Evolutionary conservation across 2,329 filamentous ascomycete species (phyloP).

Genomic region (Dendrostoma leiphaemia): DNA sequence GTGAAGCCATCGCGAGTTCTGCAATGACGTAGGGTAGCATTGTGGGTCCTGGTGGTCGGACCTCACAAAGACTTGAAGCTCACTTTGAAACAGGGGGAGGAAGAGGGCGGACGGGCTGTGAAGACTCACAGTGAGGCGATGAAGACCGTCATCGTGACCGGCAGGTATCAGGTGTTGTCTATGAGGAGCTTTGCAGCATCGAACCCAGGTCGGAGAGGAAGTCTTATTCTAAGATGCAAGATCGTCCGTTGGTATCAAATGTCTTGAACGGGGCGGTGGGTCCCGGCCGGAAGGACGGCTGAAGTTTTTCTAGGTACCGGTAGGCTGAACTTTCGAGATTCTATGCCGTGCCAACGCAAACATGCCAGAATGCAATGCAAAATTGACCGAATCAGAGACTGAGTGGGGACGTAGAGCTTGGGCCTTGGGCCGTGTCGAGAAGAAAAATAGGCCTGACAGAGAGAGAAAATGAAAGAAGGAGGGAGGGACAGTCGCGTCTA

Average conservation of each 20-base stretch:
- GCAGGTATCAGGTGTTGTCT: slow-evolving; percentile 2
- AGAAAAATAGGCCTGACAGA: too few species aligned
- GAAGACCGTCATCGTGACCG: slow-evolving; percentile 48
- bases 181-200: background rate
- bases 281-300: background rate
- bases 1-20: background rate
- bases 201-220: background rate
- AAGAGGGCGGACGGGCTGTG: background rate
- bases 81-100: background rate
- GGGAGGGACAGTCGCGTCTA: background rate
- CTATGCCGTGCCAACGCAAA: background rate
- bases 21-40: slow-evolving; percentile 13
- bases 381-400: background rate
- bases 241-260: too few species aligned
- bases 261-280: background rate
- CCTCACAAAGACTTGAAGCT: background rate
- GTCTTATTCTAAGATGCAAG: too few species aligned
- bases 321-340: slow-evolving; percentile 1
- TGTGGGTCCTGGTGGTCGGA: slow-evolving; percentile 8
- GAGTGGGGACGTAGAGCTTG: background rate
- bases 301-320: slow-evolving; percentile 4
- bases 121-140: slow-evolving; percentile 46
- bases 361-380: background rate
- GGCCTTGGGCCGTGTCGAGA: background rate
- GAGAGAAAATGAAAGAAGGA: background rate